Evolutionary conservation across 495 filamentous ascomycete species (phyloP).

Genomic region (Immersiella caudata): DNA sequence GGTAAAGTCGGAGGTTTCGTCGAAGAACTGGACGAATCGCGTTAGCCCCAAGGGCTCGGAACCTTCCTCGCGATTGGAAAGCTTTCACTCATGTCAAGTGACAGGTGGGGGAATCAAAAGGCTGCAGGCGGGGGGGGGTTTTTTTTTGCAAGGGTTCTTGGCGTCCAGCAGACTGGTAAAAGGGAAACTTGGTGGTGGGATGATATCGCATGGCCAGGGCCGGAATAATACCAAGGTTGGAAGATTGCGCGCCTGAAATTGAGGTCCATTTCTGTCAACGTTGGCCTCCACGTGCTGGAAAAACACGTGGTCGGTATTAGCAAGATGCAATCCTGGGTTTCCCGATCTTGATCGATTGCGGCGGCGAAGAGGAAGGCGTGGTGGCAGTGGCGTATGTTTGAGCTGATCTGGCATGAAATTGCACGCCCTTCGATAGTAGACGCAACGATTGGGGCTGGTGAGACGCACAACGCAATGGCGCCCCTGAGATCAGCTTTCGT

Average conservation of each 20-base stretch:
- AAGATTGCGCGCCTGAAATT: conserved; percentile 19
- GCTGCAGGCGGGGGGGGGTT: neutral
- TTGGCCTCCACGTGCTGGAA: neutral
- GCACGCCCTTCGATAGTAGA: neutral
- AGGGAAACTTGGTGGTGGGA: conserved; percentile 6
- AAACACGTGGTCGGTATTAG: conserved; percentile 11
- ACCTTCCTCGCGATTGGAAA: neutral
- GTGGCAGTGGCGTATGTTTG: too few species aligned
- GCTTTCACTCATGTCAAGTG: conserved; percentile 10
- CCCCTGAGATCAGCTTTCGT: neutral
- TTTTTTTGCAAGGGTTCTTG: conserved; percentile 10
- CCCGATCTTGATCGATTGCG: neutral
- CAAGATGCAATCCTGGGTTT: neutral
- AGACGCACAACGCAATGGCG: neutral
- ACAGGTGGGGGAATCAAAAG: neutral
- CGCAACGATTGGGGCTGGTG: neutral
- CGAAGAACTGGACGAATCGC: neutral
- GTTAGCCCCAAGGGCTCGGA: neutral
- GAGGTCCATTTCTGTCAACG: neutral
- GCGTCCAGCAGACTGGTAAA: conserved; percentile 15
- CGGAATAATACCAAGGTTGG: conserved; percentile 5
- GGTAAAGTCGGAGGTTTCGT: neutral
- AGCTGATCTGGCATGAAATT: neutral
- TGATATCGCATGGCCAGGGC: conserved; percentile 21
- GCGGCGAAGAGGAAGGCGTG: neutral